Evolutionary conservation across 805 yeast genomes (phyloP).

Genomic region (Teunomyces stri): DNA sequence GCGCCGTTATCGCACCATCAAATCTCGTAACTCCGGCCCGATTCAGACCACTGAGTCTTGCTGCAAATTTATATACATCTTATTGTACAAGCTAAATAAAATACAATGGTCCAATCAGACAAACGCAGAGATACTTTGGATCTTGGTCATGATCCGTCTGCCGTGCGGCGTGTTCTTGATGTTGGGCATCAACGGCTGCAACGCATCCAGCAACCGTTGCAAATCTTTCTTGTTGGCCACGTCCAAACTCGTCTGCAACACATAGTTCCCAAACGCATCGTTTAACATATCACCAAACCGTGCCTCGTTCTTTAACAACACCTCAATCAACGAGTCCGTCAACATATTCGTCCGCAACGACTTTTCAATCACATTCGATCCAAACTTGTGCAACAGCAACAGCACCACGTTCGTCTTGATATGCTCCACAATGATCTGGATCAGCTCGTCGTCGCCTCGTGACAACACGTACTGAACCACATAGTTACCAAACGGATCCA

Average conservation of each 20-base stretch:
- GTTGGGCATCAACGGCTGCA: constrained; percentile 74
- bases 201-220: constrained; percentile 50
- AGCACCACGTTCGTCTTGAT: constrained; percentile 37
- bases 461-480: constrained; percentile 89
- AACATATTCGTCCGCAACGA: constrained; percentile 47
- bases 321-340: constrained; percentile 44
- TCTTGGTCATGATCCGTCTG: constrained; percentile 80
- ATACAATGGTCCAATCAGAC: neutral
- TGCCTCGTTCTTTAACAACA: constrained; percentile 35
- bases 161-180: constrained; percentile 94
- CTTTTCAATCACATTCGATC: constrained; percentile 45
- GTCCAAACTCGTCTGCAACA: constrained; percentile 56
- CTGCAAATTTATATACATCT: neutral
- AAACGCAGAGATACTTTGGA: constrained; percentile 20
- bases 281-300: constrained; percentile 46
- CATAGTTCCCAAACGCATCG: constrained; percentile 61
- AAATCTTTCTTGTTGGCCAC: constrained; percentile 53
- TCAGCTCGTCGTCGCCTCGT: constrained; percentile 40
- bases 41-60: too few species aligned
- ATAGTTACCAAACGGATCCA: constrained; percentile 96
- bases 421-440: constrained; percentile 33
- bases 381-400: constrained; percentile 58
- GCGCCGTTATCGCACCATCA: too few species aligned
- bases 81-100: constrained; percentile 4
- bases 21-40: too few species aligned